A percentile compares a stretch with the other conserved stretches of the same genome.
Conservation (phyloP, 352 stramenopile species). For the Phytophthora palmivora region DNA sequence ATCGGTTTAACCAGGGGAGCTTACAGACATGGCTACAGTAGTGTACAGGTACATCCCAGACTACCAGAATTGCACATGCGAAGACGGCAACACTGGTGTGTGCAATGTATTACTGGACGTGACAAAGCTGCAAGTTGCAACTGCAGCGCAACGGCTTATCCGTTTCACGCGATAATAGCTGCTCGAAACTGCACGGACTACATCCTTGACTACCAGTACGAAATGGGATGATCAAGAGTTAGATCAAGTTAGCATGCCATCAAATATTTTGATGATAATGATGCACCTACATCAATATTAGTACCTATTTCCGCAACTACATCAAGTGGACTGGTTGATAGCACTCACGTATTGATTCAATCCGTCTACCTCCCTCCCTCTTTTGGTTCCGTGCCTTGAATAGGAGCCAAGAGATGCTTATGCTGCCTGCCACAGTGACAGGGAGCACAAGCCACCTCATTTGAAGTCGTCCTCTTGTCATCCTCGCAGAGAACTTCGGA, state of each 20-base stretch:
- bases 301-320: too few relatives aligned
- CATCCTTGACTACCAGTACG: too few relatives aligned
- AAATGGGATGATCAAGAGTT: too few relatives aligned
- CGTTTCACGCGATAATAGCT: too few relatives aligned
- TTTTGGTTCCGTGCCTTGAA: slow-evolving; percentile 15
- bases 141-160: too few relatives aligned
- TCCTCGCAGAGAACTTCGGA: slow-evolving; percentile 23
- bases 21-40: slow-evolving; percentile 29
- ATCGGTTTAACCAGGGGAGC: slow-evolving; percentile 28
- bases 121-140: too few relatives aligned
- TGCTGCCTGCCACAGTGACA: slow-evolving; percentile 21
- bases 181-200: too few relatives aligned
- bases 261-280: too few relatives aligned
- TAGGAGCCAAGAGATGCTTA: slow-evolving; percentile 12
- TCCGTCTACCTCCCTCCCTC: background rate
- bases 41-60: too few relatives aligned
- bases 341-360: background rate
- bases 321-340: background rate
- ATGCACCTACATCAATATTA: too few relatives aligned
- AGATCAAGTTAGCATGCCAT: too few relatives aligned
- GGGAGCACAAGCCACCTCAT: slow-evolving; percentile 20
- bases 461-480: slow-evolving; percentile 11
- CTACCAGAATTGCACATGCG: background rate
- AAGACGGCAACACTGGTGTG: background rate
- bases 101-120: background rate